These are phyloP conservation scores for Melampsora abietis-canadensis DNA, from an alignment of 1,284 basidiomycete genomes.

Conservation along the genomic window DNA sequence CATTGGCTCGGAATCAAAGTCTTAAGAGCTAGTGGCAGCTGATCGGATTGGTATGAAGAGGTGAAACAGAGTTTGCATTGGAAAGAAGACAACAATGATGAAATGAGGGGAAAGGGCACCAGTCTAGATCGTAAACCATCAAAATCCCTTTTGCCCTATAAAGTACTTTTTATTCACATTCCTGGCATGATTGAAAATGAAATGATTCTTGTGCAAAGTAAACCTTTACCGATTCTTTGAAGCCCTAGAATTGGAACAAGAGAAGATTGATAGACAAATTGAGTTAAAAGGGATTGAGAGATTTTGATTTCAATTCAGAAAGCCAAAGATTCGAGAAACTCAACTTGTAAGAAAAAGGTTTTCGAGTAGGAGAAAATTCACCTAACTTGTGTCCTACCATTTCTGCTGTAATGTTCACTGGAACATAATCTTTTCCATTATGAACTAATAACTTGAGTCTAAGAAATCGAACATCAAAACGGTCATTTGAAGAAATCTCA, in stretches of 20 bases:
- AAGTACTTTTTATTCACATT: too few species aligned
- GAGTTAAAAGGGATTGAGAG: background rate
- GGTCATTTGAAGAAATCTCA: too few species aligned
- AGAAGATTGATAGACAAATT: background rate
- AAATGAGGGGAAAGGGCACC: too few species aligned
- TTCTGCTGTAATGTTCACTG: conserved; percentile 83
- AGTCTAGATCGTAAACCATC: too few species aligned
- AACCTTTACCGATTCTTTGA: background rate
- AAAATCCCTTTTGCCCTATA: too few species aligned
- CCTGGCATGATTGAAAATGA: too few species aligned
- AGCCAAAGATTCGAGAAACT: background rate
- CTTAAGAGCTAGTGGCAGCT: too few species aligned
- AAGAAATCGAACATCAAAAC: conserved; percentile 7
- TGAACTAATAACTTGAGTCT: conserved; percentile 85
- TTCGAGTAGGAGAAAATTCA: conserved; percentile 84
- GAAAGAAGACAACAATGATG: too few species aligned
- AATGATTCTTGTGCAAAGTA: too few species aligned
- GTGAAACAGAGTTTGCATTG: too few species aligned
- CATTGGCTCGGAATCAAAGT: too few species aligned
- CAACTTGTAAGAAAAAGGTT: conserved; percentile 56
- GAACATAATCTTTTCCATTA: conserved; percentile 86
- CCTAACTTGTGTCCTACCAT: conserved; percentile 99
- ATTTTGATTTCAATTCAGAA: background rate
- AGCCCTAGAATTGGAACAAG: background rate
- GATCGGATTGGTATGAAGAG: too few species aligned